These are phyloP conservation scores for Euphorbia schlechtendalii DNA, from an alignment of 441 rosid genomes.

Conservation along the genomic window DNA sequence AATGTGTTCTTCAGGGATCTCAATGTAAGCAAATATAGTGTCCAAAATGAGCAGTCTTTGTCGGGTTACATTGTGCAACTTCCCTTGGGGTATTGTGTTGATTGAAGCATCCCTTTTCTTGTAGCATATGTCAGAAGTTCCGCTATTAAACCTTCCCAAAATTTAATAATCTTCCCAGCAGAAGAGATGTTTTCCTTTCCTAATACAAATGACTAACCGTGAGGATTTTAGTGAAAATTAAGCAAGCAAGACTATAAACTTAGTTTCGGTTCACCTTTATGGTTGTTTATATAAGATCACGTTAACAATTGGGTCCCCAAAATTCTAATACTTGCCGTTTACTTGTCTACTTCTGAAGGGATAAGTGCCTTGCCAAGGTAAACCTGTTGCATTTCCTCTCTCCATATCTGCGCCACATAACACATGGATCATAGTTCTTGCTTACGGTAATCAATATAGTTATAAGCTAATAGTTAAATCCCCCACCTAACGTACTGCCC, in stretches of 20 bases:
- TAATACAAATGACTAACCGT: no score
- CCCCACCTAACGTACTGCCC: no score
- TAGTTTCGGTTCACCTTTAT: constrained; percentile 18
- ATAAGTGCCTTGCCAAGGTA: constrained; percentile 61
- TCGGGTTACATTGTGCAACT: neutral
- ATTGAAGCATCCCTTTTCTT: constrained; percentile 7
- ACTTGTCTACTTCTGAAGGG: constrained; percentile 49
- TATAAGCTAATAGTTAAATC: no score
- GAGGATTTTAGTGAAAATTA: neutral
- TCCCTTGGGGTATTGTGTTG: neutral
- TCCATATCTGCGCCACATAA: constrained; percentile 85
- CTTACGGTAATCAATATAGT: neutral
- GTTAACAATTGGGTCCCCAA: neutral
- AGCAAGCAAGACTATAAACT: no score
- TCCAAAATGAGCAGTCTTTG: neutral
- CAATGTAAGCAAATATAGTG: neutral
- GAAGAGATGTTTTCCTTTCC: no score
- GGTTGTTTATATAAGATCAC: neutral
- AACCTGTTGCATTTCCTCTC: constrained; percentile 86
- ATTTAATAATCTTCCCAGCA: no score
- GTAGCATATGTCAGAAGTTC: neutral
- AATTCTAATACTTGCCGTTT: neutral
- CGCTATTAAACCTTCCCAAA: neutral
- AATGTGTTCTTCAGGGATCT: no score
- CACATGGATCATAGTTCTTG: no score